These are phyloP conservation scores for Pseudopithomyces chartarum DNA, from an alignment of 2,329 filamentous ascomycete species.

Conservation along the genomic window DNA sequence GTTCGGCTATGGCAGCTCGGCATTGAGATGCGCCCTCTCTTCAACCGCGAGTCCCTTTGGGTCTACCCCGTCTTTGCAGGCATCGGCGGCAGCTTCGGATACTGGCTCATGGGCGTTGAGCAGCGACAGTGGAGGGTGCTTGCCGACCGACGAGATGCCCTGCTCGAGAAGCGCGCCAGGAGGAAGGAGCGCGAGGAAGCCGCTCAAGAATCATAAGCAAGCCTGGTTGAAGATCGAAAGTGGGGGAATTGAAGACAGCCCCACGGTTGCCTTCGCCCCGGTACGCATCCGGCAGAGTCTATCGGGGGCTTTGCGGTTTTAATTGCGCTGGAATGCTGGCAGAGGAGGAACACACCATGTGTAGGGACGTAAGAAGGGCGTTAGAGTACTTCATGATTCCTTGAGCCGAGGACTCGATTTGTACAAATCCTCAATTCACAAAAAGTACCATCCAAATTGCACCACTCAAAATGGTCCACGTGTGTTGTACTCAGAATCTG, in stretches of 20 bases:
- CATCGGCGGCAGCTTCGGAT: constrained; percentile 89
- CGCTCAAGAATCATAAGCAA: constrained; percentile 24
- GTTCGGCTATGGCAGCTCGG: constrained; percentile 96
- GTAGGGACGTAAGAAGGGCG: constrained; percentile 10
- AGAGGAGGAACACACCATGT: constrained; percentile 3
- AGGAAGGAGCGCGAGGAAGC: constrained; percentile 68
- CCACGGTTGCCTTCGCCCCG: neutral
- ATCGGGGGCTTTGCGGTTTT: constrained; percentile 8
- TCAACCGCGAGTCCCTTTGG: constrained; percentile 83
- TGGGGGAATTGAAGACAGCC: neutral
- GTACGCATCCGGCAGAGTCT: neutral
- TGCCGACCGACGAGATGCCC: constrained; percentile 74
- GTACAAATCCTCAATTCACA: constrained; percentile 33
- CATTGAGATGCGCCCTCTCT: constrained; percentile 96
- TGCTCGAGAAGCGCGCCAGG: constrained; percentile 89
- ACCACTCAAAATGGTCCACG: neutral
- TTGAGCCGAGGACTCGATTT: constrained; percentile 37
- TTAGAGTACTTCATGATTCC: constrained; percentile 28
- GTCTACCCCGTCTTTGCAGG: constrained; percentile 88
- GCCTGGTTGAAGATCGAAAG: neutral
- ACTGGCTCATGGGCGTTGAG: constrained; percentile 94
- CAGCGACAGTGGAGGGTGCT: constrained; percentile 78
- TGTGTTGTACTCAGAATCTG: neutral
- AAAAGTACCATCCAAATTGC: constrained; percentile 11
- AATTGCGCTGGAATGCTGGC: neutral